phyloP scores from a whole-genome alignment of 1,284 basidiomycete species.

The Cryptococcus sp. region DNA sequence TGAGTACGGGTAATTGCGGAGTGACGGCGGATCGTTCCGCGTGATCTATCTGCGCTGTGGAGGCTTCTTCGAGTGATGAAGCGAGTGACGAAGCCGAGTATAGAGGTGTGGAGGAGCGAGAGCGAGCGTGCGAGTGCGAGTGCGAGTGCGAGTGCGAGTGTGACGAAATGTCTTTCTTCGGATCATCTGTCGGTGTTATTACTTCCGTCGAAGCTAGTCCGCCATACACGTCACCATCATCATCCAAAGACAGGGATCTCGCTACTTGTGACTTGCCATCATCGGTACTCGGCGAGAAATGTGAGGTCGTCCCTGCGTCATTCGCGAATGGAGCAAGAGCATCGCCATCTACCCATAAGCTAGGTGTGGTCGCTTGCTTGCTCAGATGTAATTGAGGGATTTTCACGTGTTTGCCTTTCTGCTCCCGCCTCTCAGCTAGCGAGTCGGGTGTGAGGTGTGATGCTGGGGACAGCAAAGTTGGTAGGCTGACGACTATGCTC shows the following conservation, averaged over 20 bases:
- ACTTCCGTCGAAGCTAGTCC: background rate
- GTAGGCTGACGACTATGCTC: background rate
- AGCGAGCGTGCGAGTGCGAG: too few species aligned
- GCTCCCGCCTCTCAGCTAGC: conserved; percentile 6
- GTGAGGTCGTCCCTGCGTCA: background rate
- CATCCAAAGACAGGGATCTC: background rate
- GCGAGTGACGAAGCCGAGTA: background rate
- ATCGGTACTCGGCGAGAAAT: background rate
- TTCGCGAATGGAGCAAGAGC: conserved; percentile 11
- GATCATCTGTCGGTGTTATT: too few species aligned
- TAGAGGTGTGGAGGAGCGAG: too few species aligned
- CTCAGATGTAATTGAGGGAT: conserved; percentile 13
- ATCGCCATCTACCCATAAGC: conserved; percentile 22
- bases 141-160: too few species aligned
- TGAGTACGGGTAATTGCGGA: conserved; percentile 19
- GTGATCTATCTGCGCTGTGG: background rate
- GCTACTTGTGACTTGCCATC: background rate
- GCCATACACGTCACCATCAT: background rate
- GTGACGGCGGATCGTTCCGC: conserved; percentile 17
- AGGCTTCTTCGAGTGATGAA: conserved; percentile 2
- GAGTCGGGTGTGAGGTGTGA: background rate
- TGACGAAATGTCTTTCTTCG: too few species aligned
- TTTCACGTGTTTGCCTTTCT: conserved; percentile 6
- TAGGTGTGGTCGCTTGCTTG: conserved; percentile 18
- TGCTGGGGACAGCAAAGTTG: too few species aligned